Percentiles rank a stretch among this genome's conserved stretches.
These are phyloP conservation scores for Lichtheimia hyalospora DNA, from an alignment of 371 early-diverging fungal genomes.

Conservation along the genomic window DNA sequence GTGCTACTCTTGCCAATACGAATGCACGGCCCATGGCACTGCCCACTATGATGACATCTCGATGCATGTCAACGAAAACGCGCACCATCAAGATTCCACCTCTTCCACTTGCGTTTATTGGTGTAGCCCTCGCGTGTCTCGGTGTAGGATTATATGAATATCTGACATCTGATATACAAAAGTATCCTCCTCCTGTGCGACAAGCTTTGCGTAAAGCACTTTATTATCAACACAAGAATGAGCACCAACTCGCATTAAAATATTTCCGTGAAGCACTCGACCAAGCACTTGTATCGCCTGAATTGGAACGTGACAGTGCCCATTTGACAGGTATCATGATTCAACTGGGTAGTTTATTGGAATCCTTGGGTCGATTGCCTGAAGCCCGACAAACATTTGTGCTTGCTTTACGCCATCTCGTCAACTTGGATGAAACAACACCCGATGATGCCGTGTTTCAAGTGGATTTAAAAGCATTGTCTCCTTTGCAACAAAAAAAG, in stretches of 20 bases:
- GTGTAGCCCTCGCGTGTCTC: constrained; percentile 22
- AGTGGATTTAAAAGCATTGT: constrained; percentile 7
- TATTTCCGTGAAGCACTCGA: constrained; percentile 54
- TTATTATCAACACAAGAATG: constrained; percentile 56
- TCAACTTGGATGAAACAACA: constrained; percentile 11
- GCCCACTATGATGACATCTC: too few relatives aligned
- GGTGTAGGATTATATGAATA: constrained; percentile 56
- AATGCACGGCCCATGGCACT: too few relatives aligned
- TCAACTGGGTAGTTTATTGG: constrained; percentile 54
- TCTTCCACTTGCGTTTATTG: constrained; percentile 2
- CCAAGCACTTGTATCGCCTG: constrained; percentile 45
- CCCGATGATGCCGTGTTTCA: constrained; percentile 17
- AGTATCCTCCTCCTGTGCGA: constrained; percentile 55
- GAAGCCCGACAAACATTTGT: constrained; percentile 57
- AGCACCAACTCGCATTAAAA: constrained; percentile 42
- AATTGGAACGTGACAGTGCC: constrained; percentile 49
- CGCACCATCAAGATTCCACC: constrained; percentile 7
- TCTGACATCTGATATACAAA: constrained; percentile 57
- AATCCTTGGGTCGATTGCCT: constrained; percentile 44
- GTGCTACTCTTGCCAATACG: too few relatives aligned
- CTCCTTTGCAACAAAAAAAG: constrained; percentile 39
- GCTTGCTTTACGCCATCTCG: constrained; percentile 44
- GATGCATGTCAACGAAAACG: not conserved
- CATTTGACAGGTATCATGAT: constrained; percentile 68
- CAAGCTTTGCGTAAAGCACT: constrained; percentile 60